These are phyloP conservation scores for Pyrrhoderma noxium DNA, from an alignment of 1,284 basidiomycete species.

Conservation along the genomic window DNA sequence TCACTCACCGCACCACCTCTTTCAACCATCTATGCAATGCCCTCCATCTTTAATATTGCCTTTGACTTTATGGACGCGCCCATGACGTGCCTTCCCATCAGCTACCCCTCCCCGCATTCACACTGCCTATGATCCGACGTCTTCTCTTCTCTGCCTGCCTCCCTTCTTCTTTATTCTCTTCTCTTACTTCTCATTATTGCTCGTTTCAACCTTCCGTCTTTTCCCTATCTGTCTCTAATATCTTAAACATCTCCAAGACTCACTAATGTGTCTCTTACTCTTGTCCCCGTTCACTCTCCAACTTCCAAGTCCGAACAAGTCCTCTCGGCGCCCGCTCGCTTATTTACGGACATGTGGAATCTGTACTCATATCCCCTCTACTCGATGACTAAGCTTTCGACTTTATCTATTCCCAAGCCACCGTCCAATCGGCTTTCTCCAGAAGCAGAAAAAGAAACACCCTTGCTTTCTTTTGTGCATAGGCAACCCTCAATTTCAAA, in stretches of 20 bases:
- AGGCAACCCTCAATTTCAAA: neutral
- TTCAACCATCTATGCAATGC: no score
- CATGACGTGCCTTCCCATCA: neutral
- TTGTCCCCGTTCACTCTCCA: neutral
- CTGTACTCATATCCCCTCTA: no score
- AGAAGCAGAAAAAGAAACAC: no score
- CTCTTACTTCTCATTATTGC: conserved; percentile 1
- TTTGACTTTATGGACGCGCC: neutral
- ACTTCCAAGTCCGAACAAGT: neutral
- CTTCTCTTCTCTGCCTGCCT: neutral
- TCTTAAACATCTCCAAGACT: neutral
- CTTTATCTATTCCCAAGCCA: no score
- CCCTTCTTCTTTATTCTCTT: no score
- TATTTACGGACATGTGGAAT: no score
- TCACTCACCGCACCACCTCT: no score
- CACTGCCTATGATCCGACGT: neutral
- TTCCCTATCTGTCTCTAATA: no score
- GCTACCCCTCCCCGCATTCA: neutral
- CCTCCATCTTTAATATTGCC: no score
- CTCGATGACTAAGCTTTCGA: no score
- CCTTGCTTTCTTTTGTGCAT: neutral
- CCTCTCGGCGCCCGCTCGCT: neutral
- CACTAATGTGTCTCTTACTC: neutral
- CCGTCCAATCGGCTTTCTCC: no score
- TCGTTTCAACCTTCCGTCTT: conserved; percentile 1